Evolutionary conservation across 495 filamentous ascomycete genomes (phyloP), one percentile per base, ranked within the genome.

Genomic region (Penicillium chermesinum): DNA sequence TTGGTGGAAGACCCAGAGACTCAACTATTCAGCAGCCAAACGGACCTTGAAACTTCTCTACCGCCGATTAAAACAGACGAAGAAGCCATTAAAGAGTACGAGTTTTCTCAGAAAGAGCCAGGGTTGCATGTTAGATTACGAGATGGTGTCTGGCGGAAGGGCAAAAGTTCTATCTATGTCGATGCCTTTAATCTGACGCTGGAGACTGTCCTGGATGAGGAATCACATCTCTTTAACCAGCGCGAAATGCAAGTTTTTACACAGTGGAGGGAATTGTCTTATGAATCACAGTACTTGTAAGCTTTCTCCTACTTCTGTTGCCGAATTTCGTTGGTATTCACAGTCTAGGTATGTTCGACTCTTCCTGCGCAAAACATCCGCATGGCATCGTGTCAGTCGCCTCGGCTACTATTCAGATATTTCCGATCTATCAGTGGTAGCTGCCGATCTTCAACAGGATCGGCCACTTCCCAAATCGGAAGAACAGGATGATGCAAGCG

Each of bases 181-280:
- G 91, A 98, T 66, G 93, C 91, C 15, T 98, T 98, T 76, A 95
- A 96, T 64, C 70, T 96, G 13, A 89, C 91, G 14, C 74, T 98
- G 36, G 83, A 90, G 49, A 97, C 89, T 2, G 91, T 97, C 16
- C 71, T 98, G 4, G 83, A 86, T 39, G 91, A 96, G 38, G 93
- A 98, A 61, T 75, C 80, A 2, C 89, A 95, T 62, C 70, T 98
- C 10, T 98, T 97, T 61, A 77, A 88, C 56, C 80, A 81, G 53
- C 82, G 82, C 13, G 93, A 98, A 64, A 80, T 79, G 64, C 69
- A 77, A 36, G 77, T 96, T 0, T 96, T 98, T 64, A 65, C 73
- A 13, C 70, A 82, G 39, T 98, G 91, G 89, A 77, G 72, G 53
- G 65, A 64, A 1, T 54, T 96, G 60, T 73, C 72, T 27, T 96